These are phyloP conservation scores for Diaporthe vexans DNA, from an alignment of 2,329 filamentous ascomycete species.

Conservation along the genomic window DNA sequence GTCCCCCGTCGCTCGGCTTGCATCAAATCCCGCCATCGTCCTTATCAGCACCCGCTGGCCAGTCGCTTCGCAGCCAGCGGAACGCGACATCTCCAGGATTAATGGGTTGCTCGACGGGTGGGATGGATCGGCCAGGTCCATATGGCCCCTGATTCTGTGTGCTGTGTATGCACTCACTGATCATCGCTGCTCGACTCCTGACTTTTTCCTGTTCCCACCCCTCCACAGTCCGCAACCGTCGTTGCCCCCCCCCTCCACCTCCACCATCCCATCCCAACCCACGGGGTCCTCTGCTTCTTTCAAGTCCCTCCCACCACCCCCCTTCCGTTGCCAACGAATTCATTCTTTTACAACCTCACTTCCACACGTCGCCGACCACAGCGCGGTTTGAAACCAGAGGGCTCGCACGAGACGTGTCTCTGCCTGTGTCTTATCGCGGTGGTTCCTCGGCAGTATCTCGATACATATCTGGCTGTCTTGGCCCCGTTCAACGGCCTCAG, in stretches of 20 bases:
- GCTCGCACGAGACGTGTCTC: not conserved
- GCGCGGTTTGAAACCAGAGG: not conserved
- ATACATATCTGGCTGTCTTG: not conserved
- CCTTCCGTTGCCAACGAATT: not conserved
- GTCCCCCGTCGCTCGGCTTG: slow-evolving; percentile 12
- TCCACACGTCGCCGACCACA: not conserved
- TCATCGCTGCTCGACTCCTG: slow-evolving; percentile 26
- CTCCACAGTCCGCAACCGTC: not conserved
- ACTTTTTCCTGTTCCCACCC: slow-evolving; percentile 7
- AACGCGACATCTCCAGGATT: slow-evolving; percentile 20
- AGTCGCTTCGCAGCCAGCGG: slow-evolving; percentile 23
- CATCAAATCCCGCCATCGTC: slow-evolving; percentile 27
- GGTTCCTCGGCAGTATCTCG: slow-evolving; percentile 25
- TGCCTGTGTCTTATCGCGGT: slow-evolving; percentile 13
- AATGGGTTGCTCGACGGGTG: slow-evolving; percentile 19
- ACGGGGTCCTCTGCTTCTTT: not conserved
- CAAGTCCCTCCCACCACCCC: not conserved
- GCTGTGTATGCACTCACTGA: not conserved
- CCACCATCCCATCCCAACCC: slow-evolving; percentile 16
- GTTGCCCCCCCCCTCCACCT: not conserved
- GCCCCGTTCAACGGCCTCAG: not conserved
- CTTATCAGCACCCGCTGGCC: slow-evolving; percentile 24
- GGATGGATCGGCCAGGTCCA: slow-evolving; percentile 17
- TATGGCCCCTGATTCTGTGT: not conserved
- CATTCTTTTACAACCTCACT: not conserved